Conservation (phyloP, 139 green algal species). For the Micractinium sp. region DNA sequence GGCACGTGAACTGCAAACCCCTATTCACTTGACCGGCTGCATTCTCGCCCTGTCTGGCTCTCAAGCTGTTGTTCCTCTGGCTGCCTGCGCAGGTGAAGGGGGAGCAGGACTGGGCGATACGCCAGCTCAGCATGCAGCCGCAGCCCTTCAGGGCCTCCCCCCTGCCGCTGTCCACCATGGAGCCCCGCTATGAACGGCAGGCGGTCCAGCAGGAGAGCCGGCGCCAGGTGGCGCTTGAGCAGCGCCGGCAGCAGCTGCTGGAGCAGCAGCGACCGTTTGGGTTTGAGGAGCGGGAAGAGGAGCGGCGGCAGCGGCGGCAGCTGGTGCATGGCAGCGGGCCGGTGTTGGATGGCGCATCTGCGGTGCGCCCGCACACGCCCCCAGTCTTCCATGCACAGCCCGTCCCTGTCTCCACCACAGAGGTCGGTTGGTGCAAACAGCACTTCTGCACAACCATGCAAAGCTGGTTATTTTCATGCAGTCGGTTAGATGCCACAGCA, state of each 20-base stretch:
- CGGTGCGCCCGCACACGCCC: not conserved
- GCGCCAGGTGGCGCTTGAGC: not conserved
- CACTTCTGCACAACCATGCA: not conserved
- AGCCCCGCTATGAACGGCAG: conserved; percentile 13
- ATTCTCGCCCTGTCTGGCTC: no score
- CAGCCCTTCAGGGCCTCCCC: conserved; percentile 24
- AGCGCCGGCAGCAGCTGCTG: not conserved
- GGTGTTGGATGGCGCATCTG: not conserved
- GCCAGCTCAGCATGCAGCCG: not conserved
- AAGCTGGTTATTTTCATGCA: not conserved
- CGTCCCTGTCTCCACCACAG: conserved; percentile 8
- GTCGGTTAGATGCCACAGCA: not conserved
- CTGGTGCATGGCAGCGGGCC: not conserved
- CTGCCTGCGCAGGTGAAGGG: conserved; percentile 7
- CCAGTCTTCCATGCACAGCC: not conserved
- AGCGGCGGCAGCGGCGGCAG: not conserved
- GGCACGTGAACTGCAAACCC: no score
- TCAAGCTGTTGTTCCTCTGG: no score
- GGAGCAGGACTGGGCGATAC: conserved; percentile 24
- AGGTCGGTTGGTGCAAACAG: not conserved
- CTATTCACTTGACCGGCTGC: no score
- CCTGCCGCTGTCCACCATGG: conserved; percentile 27
- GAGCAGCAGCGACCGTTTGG: not conserved
- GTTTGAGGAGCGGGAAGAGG: conserved; percentile 14
- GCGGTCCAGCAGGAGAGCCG: not conserved